Base-by-base conservation (phyloP, 495 filamentous ascomycete species). In the Chaetomium fimeti region DNA sequence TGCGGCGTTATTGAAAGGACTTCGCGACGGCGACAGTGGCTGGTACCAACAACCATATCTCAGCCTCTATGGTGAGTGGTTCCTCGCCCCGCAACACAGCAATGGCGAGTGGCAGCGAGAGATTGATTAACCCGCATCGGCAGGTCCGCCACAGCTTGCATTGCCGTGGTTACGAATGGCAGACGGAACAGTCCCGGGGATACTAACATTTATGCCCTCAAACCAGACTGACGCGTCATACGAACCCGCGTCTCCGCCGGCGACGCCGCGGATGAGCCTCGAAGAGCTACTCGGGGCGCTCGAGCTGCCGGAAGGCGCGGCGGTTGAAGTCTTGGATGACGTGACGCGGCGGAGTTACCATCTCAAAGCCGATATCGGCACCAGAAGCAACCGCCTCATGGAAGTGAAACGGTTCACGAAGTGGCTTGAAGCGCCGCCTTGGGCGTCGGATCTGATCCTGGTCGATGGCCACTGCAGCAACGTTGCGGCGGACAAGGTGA, bases 381-480 rank as follows among this genome's bases (percentile, higher is more conserved):
- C 27, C 29, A 20, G 54, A 18, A 22, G 29, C 18, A 22, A 20
- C 16, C 54, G 15, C 9, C 54, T 57, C 1, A 22, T 57, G 18
- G 29, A 18, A 22, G 24, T 38, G 16, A 13, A 29, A 5, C 54
- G 54, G 2, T 57, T 57, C 29, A 20, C 2, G 5, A 22, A 22
- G 18, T 57, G 54, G 54, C 36, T 57, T 18, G 20, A 7, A 24
- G 36, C 54, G 5, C 54, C 29, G 6, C 3, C 18, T 2, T 57
- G 54, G 54, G 36, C 18, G 18, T 57, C 54, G 16, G 54, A 57
- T 18, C 5, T 57, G 29, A 18, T 57, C 29, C 29, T 57, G 7
- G 54, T 57, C 5, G 54, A 57, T 11, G 54, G 29, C 36, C 54
- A 57, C 22, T 40, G 54, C 29, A 32, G 54, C 32, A 18, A 29